Base-by-base conservation (phyloP, 768 basidiomycete genomes). In the Porpolomopsis calyptriformis region DNA sequence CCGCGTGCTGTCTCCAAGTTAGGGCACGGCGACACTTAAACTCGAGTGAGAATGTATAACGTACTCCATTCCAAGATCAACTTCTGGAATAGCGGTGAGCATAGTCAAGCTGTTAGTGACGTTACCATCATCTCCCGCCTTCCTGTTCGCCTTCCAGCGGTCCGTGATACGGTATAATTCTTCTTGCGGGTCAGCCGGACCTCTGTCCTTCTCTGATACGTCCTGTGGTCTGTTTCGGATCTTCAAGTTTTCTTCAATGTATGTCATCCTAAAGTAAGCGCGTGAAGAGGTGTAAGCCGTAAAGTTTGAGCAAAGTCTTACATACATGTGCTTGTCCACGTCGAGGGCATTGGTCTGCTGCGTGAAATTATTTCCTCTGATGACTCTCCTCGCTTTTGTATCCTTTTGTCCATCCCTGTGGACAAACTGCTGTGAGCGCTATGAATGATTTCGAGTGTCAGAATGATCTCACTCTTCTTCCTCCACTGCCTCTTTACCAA, bases 31-130 rank as follows among this genome's bases (percentile, higher is more conserved):
- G 47, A 41, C 18, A 34, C 45, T 39, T 35, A 26, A 5, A 23
- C 27, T 47, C 20, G 33, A 24, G 41, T 22, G 26, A n/a, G 7
- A 1, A 40, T 34, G 31, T 20, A 35, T 2, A 22, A 80, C 89
- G 55, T 55, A 97, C 93, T 99, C 92, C 85, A 98, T 96, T 46
- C 96, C 96, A 3, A 99, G 73, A 63, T 99, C 94, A 7, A 98
- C 91, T 59, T 98, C 96, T 0, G 94, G 96, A 55, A 99, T 98
- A 27, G 89, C 91, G 12, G 93, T 97, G 45, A 99, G 71, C 96
- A 98, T 99, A 3, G 88, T 80, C 62, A 94, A 57, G 54, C 87
- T 91, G 52, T 89, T 91, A 10, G 91, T 89, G 20, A 97, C 91
- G 57, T 78, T 96, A 6, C 94, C 96, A 50, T 93, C 93, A 49